Base-by-base conservation (phyloP, 345 rosid species). In the Nasturtium officinale region DNA sequence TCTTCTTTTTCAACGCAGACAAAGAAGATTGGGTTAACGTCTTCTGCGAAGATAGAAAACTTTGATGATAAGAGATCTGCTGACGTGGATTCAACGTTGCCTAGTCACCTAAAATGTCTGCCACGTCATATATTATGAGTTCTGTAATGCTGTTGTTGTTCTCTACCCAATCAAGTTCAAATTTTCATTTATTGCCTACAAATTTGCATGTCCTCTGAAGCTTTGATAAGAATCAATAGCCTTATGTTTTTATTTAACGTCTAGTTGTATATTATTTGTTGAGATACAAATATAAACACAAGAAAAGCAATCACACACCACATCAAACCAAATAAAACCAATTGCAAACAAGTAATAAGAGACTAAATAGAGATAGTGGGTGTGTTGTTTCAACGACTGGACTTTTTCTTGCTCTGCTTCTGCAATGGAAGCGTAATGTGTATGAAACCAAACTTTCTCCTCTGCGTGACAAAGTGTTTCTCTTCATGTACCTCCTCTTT, bases 361-460 rank as follows among this genome's bases (percentile, higher is more conserved):
- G 20, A 32, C 9, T 9, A 25, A 1, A 48, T 10, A 67, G 2
- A 50, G 21, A 16, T 50, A 50, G 30, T 40, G 21, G 56, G 67
- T 2, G 9, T n/a, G 9, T 51, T 66, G 18, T 57, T 72, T 82
- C 43, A 80, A 72, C 77, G 69, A 70, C 70, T 83, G 68, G 61
- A 35, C 40, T 75, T 85, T 88, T 88, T 92, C 89, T 90, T 87
- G 70, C 81, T 84, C 69, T 83, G 93, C 70, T 82, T 93, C 20
- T 87, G 67, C 85, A 85, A 67, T 8, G 98, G 96, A 69, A 92
- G 82, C 1, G 96, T 85, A 28, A 89, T 90, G 68, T 89, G 98
- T 57, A 93, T 90, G 77, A 93, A 90, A 3, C 98, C 93, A 42
- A 89, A 90, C 82, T 87, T 90, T 78, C 94, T 90, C 78, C 96